Evolutionary conservation across 2,329 filamentous ascomycete species (phyloP), one percentile per base, ranked within the genome.

Genomic region (Dendrostoma leiphaemia): DNA sequence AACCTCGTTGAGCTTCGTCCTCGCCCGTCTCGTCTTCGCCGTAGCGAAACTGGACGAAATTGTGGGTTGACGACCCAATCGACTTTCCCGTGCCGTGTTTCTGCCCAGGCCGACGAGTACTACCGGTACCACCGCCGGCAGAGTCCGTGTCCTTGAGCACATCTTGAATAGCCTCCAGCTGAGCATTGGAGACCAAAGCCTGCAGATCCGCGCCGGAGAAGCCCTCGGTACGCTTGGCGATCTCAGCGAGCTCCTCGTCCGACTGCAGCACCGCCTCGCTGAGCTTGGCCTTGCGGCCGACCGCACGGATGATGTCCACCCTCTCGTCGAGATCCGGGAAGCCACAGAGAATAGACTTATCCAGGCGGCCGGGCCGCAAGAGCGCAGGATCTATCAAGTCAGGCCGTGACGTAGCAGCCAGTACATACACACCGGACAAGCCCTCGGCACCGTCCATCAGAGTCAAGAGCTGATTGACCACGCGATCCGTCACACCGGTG

Each of bases 361-460:
- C 94, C 15, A 99, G 74, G 62, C 94, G 89, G 7, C 94, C 94
- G 0, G 95, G 95, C 43, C 94, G 85, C 23, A 99, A 80, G 24
- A 99, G 76, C 0, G 94, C 94, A 12, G 95, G 93, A 67, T 99
- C 94, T 57, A 99, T 97, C 13, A 99, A 75, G 69, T 99, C 95
- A 0, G 95, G 95, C 5, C 95, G 80, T 1, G 88, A 93, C 0
- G 94, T 99, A 1, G 94, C 95, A 21, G 95, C 95, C 3, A 99
- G 82, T 6, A 99, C 94, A 64, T 99, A 99, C 0, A 99, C 95
- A 2, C 94, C 94, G 0, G 88, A 91, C 4, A 99, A 74, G 0
- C 94, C 95, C 71, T 99, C 95, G 0, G 94, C 94, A 66, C 94
- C 94, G 65, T 99, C 94, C 94, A 99, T 99, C 70, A 97, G 93